A percentile compares a stretch with the other conserved stretches of the same genome.
Evolutionary conservation across 345 rosid genomes (phyloP).

Genomic region (Syzygium oleosum): DNA sequence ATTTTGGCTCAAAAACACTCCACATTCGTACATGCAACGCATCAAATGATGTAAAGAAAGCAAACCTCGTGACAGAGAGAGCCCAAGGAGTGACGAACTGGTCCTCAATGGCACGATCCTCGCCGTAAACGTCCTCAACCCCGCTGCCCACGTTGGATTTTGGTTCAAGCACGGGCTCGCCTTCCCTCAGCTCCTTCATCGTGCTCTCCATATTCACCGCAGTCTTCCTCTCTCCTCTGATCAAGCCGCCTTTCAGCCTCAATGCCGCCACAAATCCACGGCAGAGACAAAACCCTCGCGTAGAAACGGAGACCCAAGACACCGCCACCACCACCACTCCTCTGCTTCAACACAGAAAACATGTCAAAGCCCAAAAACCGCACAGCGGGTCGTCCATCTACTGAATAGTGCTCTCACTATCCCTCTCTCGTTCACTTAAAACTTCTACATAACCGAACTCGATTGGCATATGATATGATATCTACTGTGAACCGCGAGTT

Average conservation of each 20-base stretch:
- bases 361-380: neutral
- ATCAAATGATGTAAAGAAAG: neutral
- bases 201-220: slow-evolving; percentile 37
- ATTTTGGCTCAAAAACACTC: neutral
- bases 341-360: neutral
- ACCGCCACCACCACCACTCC: neutral
- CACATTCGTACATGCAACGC: neutral
- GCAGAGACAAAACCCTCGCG: neutral
- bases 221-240: neutral
- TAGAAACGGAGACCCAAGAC: neutral
- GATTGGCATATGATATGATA: too few species aligned
- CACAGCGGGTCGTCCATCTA: neutral
- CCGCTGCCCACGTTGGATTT: slow-evolving; percentile 53
- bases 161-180: slow-evolving; percentile 41
- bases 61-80: slow-evolving; percentile 60
- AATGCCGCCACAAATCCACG: neutral
- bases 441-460: too few species aligned
- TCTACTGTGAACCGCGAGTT: too few species aligned
- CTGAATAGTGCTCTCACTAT: too few species aligned
- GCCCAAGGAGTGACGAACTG: slow-evolving; percentile 80
- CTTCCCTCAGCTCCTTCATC: slow-evolving; percentile 29
- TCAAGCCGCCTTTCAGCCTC: neutral
- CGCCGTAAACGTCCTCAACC: slow-evolving; percentile 68
- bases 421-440: too few species aligned
- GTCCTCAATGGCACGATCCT: slow-evolving; percentile 71